Percentiles rank a stretch among this genome's conserved stretches.
Conservation (phyloP, 169 alveolate genomes). For the Neospora caninum region DNA sequence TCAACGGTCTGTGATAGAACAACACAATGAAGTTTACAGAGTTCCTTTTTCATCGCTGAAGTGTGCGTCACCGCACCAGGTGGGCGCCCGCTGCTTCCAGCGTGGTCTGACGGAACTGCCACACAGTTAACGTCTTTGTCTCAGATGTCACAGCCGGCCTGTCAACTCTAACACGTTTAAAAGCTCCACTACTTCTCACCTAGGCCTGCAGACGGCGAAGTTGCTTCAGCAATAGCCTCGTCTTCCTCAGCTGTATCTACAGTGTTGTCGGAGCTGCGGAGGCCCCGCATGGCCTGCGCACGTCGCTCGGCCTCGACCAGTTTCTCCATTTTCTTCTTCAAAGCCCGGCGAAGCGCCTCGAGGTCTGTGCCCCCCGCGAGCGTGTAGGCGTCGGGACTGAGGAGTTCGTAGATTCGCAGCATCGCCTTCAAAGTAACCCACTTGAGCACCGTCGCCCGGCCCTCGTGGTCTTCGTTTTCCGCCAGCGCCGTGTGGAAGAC, state of each 20-base stretch:
- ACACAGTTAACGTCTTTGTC: no score
- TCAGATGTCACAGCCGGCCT: no score
- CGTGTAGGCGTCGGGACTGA: background rate
- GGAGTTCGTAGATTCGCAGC: constrained; percentile 2
- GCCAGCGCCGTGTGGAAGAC: background rate
- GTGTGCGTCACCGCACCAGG: no score
- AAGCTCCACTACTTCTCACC: background rate
- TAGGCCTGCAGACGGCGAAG: background rate
- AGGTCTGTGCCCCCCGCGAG: background rate
- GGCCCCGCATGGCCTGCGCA: background rate
- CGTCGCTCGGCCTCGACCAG: background rate
- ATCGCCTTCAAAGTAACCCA: background rate
- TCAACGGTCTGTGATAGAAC: no score
- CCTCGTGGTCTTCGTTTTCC: background rate
- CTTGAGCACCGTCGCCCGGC: background rate
- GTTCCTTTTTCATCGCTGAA: no score
- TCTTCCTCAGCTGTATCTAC: background rate
- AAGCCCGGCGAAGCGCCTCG: background rate
- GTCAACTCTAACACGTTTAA: no score
- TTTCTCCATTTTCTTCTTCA: background rate
- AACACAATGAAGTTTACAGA: no score
- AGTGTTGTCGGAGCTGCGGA: background rate
- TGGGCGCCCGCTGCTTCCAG: no score
- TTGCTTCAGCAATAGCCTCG: background rate
- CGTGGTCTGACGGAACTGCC: no score